These are phyloP conservation scores for Carex sylvatica DNA, from an alignment of 202 grass and related monocot species.

Conservation along the genomic window DNA sequence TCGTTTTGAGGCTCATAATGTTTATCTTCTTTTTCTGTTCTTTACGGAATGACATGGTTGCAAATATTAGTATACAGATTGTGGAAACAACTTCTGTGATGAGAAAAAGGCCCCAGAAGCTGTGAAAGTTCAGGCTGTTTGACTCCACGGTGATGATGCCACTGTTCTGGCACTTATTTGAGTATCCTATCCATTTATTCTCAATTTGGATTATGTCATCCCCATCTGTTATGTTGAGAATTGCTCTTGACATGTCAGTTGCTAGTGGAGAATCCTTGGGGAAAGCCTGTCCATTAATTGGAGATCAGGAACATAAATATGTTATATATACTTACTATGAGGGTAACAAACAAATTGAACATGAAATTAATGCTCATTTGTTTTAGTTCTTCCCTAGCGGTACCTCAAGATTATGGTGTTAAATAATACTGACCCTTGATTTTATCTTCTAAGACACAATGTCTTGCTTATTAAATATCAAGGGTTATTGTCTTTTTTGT, in stretches of 20 bases:
- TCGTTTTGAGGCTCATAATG: no score
- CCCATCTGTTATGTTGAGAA: constrained; percentile 47
- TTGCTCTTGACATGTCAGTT: constrained; percentile 47
- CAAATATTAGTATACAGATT: constrained; percentile 14
- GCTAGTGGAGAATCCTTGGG: constrained; percentile 38
- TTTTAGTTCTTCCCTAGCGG: no score
- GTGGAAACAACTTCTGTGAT: constrained; percentile 40
- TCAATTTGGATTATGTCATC: constrained; percentile 35
- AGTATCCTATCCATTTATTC: constrained; percentile 46
- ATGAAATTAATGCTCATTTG: not conserved
- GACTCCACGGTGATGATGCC: constrained; percentile 13
- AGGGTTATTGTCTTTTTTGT: not conserved
- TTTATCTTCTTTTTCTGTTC: not conserved
- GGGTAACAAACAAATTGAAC: not conserved
- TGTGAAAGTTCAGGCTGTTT: constrained; percentile 21
- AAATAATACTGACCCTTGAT: not conserved
- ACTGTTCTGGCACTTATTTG: constrained; percentile 29
- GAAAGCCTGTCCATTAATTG: constrained; percentile 33
- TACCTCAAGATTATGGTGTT: not conserved
- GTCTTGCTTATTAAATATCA: not conserved
- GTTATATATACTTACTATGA: not conserved
- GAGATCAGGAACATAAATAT: not conserved
- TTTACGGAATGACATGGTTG: constrained; percentile 14
- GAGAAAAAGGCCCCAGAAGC: constrained; percentile 36
- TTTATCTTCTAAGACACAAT: not conserved